Evolutionary conservation across 2,329 filamentous ascomycete species (phyloP).

Genomic region (Colletotrichum sp.): DNA sequence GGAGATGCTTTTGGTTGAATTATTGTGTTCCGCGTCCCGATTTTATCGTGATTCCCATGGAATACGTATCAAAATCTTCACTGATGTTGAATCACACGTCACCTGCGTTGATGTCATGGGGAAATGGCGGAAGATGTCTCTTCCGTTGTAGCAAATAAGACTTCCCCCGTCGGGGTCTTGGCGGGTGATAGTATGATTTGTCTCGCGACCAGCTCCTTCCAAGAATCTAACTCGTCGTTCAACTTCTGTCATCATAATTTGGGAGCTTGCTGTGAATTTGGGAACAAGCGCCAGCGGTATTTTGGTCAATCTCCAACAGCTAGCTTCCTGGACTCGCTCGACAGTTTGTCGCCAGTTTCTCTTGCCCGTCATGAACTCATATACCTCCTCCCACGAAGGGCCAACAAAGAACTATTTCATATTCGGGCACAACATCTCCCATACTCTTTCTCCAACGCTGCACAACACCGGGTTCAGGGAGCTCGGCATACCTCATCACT

Average conservation of each 20-base stretch:
- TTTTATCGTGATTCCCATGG: background rate
- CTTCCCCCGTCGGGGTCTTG: background rate
- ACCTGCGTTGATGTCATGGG: slow-evolving; percentile 16
- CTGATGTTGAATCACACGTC: background rate
- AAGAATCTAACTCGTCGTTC: background rate
- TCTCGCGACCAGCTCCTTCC: background rate
- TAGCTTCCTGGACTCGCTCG: background rate
- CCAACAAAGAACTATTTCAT: background rate
- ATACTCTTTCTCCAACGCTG: background rate
- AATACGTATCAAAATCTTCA: background rate
- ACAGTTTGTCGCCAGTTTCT: background rate
- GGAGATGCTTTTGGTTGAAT: background rate
- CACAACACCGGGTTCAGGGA: background rate
- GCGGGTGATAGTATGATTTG: background rate
- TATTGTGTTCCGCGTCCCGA: background rate
- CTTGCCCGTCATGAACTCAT: background rate
- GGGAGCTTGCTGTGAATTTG: background rate
- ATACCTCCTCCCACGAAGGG: background rate
- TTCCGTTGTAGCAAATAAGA: background rate
- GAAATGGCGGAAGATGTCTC: background rate
- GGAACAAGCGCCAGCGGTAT: background rate
- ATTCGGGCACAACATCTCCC: slow-evolving; percentile 2
- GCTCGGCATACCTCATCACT: background rate
- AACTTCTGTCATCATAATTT: background rate
- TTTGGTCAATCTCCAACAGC: background rate